Percentiles rank a stretch among this genome's conserved stretches.
These are phyloP conservation scores for Cucurbita argyrosperma DNA, from an alignment of 306 rosid genomes.

Conservation along the genomic window DNA sequence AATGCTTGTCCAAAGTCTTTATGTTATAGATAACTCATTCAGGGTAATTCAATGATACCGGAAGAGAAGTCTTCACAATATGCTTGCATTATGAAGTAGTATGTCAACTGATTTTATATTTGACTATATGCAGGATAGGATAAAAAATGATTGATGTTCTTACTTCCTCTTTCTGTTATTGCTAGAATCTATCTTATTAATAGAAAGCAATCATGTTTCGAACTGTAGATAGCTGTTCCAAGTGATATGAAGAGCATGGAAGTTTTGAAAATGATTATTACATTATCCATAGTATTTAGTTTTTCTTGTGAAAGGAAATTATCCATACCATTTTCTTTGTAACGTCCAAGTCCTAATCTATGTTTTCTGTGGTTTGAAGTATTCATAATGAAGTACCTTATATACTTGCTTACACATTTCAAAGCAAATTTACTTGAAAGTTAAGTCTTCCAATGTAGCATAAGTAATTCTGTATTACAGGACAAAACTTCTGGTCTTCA, in stretches of 20 bases:
- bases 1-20: conserved; percentile 3
- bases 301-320: neutral
- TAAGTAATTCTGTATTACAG: conserved; percentile 18
- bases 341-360: neutral
- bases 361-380: conserved; percentile 4
- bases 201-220: neutral
- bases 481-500: conserved; percentile 64
- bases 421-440: neutral
- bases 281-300: neutral
- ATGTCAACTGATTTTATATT: neutral
- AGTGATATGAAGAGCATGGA: neutral
- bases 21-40: neutral
- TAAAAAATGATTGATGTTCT: neutral
- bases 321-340: neutral
- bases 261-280: neutral
- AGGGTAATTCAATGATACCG: neutral
- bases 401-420: neutral
- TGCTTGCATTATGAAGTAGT: neutral
- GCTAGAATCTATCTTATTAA: neutral
- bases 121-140: neutral
- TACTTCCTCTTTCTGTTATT: neutral
- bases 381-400: neutral
- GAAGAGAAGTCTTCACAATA: neutral
- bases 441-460: neutral
- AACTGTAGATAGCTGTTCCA: neutral